Conservation (phyloP, 2,329 filamentous ascomycete species). For the Chaetothyriales sp. region DNA sequence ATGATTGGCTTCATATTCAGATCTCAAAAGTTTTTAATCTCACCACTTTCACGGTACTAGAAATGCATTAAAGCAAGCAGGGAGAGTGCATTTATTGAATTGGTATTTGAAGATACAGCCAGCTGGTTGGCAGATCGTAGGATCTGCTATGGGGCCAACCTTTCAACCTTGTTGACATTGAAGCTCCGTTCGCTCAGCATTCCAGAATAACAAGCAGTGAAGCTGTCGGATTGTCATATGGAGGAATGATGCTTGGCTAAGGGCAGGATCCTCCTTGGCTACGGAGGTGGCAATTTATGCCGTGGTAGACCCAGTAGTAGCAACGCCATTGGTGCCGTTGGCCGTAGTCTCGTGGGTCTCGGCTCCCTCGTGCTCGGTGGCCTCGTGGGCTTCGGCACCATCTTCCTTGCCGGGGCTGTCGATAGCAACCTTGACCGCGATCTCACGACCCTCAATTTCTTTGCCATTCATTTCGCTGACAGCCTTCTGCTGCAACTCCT, state of each 20-base stretch:
- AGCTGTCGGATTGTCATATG: conserved; percentile 11
- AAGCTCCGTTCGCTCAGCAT: conserved; percentile 11
- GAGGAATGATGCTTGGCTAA: conserved; percentile 11
- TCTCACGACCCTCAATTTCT: conserved; percentile 96
- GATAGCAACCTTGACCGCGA: conserved; percentile 98
- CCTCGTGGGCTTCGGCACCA: conserved; percentile 40
- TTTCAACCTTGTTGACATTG: conserved; percentile 13
- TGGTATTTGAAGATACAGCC: conserved; percentile 15
- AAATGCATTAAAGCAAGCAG: no score
- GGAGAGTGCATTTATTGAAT: neutral
- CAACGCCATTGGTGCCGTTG: conserved; percentile 13
- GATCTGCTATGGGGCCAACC: conserved; percentile 10
- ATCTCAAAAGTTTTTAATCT: no score
- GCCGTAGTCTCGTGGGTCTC: conserved; percentile 4
- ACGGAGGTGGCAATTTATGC: conserved; percentile 8
- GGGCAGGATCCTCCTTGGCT: neutral
- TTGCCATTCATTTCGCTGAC: conserved; percentile 98
- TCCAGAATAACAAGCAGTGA: conserved; percentile 11
- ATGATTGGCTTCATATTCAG: no score
- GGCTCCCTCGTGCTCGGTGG: conserved; percentile 15
- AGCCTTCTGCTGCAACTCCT: conserved; percentile 95
- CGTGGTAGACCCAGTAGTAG: conserved; percentile 12
- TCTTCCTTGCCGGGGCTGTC: conserved; percentile 99
- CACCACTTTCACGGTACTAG: no score
- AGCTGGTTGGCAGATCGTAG: conserved; percentile 9